These are phyloP conservation scores for Apophysomyces trapeziformis DNA, from an alignment of 371 early-diverging fungal species.

Conservation along the genomic window DNA sequence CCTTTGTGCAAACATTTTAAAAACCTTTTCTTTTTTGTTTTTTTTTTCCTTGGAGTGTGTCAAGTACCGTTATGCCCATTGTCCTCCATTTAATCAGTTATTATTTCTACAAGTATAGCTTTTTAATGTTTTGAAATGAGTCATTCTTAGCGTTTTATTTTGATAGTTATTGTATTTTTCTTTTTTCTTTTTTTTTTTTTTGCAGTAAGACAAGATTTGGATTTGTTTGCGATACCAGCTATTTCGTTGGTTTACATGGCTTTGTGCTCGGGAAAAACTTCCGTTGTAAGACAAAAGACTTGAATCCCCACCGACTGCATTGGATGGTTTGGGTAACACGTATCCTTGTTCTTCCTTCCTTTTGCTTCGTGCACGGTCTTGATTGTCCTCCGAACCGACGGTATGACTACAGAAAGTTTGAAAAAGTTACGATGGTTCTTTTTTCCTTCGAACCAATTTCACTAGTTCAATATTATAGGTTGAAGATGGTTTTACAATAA, in stretches of 20 bases:
- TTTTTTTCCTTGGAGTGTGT: background rate
- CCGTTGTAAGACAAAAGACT: background rate
- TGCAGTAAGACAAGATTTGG: too few species aligned
- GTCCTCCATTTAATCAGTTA: background rate
- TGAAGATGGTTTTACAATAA: too few species aligned
- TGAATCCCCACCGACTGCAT: background rate
- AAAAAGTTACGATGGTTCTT: background rate
- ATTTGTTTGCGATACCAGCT: too few species aligned
- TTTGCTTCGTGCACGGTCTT: constrained; percentile 9
- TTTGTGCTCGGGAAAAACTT: background rate
- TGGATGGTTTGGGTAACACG: background rate
- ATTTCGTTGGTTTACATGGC: too few species aligned
- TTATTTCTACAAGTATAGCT: constrained; percentile 3
- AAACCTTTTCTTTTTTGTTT: background rate
- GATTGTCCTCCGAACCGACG: background rate
- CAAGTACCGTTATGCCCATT: too few species aligned
- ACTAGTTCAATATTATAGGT: too few species aligned
- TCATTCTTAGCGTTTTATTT: background rate
- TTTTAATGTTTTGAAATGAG: background rate
- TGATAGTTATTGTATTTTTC: background rate
- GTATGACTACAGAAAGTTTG: background rate
- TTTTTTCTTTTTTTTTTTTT: too few species aligned
- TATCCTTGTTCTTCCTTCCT: background rate
- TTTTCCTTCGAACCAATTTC: background rate
- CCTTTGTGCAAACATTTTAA: background rate